Evolutionary conservation across 169 alveolate species (phyloP).

Genomic region (Theileria orientalis): DNA sequence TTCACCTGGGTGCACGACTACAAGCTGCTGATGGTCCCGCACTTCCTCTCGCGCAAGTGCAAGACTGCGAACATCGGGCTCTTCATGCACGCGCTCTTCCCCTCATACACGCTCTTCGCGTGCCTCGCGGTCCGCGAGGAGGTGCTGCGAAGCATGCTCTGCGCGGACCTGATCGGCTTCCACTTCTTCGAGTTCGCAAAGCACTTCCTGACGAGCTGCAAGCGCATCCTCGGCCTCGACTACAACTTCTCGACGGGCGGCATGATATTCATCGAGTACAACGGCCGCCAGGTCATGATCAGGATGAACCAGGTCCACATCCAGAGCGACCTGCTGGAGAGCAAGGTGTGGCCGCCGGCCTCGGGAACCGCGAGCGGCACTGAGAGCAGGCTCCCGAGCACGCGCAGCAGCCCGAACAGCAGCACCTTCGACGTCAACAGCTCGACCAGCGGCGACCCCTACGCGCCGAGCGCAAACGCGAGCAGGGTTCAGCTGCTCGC

Average conservation of each 20-base stretch:
- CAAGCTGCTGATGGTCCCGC: constrained; percentile 84
- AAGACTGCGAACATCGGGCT: constrained; percentile 84
- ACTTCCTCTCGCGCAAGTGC: constrained; percentile 74
- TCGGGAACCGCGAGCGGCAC: no score
- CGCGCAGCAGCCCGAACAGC: no score
- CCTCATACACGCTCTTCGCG: constrained; percentile 86
- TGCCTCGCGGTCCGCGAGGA: constrained; percentile 88
- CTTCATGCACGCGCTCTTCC: constrained; percentile 92
- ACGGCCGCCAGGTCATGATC: constrained; percentile 80
- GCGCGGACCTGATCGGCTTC: constrained; percentile 92
- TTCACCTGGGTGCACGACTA: constrained; percentile 91
- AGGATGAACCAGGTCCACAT: constrained; percentile 55
- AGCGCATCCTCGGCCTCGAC: constrained; percentile 85
- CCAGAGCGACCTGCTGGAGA: constrained; percentile 43
- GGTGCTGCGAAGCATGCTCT: constrained; percentile 86
- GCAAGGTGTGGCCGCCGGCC: constrained; percentile 15
- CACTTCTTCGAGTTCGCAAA: constrained; percentile 91
- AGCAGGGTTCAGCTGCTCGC: constrained; percentile 20
- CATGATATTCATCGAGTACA: constrained; percentile 78
- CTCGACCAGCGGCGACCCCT: no score
- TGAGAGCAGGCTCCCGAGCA: constrained; percentile 1
- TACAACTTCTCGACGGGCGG: constrained; percentile 84
- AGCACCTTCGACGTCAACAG: neutral
- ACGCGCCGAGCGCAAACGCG: no score
- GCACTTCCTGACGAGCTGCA: constrained; percentile 84